Conservation (phyloP, 805 yeast genomes). For the Cyberlindnera subsufficiens region DNA sequence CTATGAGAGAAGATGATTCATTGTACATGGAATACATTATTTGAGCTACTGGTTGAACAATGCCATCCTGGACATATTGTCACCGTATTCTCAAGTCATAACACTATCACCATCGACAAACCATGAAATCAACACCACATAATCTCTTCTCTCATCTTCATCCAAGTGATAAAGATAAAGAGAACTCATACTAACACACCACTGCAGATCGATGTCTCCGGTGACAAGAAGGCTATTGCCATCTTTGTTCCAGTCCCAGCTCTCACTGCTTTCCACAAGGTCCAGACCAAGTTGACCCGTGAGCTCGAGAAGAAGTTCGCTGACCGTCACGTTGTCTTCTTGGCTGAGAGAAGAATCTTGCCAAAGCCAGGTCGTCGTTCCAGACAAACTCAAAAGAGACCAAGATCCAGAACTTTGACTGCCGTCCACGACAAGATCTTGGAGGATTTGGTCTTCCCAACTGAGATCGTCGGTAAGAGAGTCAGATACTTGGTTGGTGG, state of each 20-base stretch:
- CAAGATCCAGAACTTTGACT: conserved; percentile 98
- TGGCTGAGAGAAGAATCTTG: conserved; percentile 98
- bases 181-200: conserved; percentile 17
- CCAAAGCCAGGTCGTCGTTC: conserved; percentile 98
- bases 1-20: neutral
- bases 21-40: neutral
- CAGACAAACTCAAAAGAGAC: conserved; percentile 96
- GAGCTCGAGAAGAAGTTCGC: conserved; percentile 99
- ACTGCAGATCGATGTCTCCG: conserved; percentile 77
- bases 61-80: too few relatives aligned
- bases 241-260: conserved; percentile 97
- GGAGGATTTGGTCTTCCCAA: conserved; percentile 99
- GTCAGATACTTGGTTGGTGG: conserved; percentile 99
- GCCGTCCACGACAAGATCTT: conserved; percentile 98
- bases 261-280: conserved; percentile 89
- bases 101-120: too few relatives aligned
- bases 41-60: too few relatives aligned
- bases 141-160: neutral
- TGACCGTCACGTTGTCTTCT: conserved; percentile 98
- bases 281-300: conserved; percentile 95
- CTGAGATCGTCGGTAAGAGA: conserved; percentile 98
- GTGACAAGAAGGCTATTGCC: conserved; percentile 98
- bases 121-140: neutral
- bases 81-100: too few relatives aligned
- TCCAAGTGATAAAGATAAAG: neutral